Base-by-base conservation (phyloP, 2,329 filamentous ascomycete species). In the Fonsecaea nubica region DNA sequence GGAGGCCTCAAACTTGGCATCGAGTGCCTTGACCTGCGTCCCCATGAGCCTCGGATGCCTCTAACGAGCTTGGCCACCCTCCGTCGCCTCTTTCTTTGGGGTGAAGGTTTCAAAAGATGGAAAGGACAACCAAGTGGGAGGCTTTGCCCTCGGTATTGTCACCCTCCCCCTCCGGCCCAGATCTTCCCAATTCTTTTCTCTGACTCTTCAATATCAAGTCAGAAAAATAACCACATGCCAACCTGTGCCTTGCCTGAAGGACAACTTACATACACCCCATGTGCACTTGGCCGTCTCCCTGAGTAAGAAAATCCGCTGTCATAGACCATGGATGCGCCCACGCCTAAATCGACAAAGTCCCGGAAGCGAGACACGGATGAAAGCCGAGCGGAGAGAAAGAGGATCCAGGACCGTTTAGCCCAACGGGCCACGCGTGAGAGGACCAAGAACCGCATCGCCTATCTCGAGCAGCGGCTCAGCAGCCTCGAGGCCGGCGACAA, bases 391-490 rank as follows among this genome's bases (percentile, higher is more conserved):
- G 69, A 71, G 56, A 67, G 69, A 62, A 71, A 71, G 45, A 60
- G 67, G 32, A 68, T 69, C 42, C 69, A 69, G 52, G 69, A 71
- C 42, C 66, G 72, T 10, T 53, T 73, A 12, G 72, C 72, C 4
- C 72, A 73, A 58, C 61, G 72, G 40, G 72, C 72, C 32, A 72
- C 71, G 18, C 69, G 72, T 2, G 70, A 72, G 52, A 66, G 72
- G 36, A 72, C 72, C 58, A 71, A 73, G 60, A 69, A 72, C 54
- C 67, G 67, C 21, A 69, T 73, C 35, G 69, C 69, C 15, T 66
- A 64, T 30, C 61, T 71, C 18, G 69, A 71, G 40, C 67, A 69
- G 45, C 57, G 64, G 7, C 62, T 71, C 10, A 68, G 64, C 48
- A 69, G 66, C 56, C 62, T 71, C 12, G 67, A 71, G 48, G 63